phyloP scores from a whole-genome alignment of 768 basidiomycete species.

The Mycena amicta region DNA sequence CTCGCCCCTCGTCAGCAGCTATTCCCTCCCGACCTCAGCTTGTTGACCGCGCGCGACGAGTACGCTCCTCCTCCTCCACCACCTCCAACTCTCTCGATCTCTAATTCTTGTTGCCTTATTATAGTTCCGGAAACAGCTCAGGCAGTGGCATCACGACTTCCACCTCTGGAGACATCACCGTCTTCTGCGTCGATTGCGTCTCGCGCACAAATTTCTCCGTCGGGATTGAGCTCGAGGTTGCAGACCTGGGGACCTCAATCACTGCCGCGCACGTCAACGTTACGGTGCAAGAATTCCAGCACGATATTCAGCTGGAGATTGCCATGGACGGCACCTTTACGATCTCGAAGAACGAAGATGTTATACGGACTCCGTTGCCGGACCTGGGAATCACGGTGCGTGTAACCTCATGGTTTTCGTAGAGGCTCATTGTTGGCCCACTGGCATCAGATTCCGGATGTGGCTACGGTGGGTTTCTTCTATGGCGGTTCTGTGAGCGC shows the following conservation, averaged over 20 bases:
- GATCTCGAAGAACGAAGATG: background rate
- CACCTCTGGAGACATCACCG: background rate
- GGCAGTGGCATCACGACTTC: background rate
- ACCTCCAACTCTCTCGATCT: too few relatives aligned
- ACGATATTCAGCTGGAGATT: slow-evolving; percentile 12
- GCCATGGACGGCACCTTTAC: background rate
- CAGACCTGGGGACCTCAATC: background rate
- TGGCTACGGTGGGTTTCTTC: slow-evolving; percentile 6
- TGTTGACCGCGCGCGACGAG: background rate
- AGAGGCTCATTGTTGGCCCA: background rate
- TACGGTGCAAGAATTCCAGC: slow-evolving; percentile 8
- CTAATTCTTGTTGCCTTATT: background rate
- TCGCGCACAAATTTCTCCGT: slow-evolving; percentile 9
- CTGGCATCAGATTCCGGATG: background rate
- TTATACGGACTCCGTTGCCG: background rate
- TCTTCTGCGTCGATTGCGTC: slow-evolving; percentile 14
- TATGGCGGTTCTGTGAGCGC: slow-evolving; percentile 1
- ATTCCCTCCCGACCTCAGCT: background rate
- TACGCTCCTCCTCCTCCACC: background rate
- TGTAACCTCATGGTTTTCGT: background rate
- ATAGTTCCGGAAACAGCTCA: background rate
- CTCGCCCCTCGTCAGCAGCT: slow-evolving; percentile 5
- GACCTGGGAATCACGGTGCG: slow-evolving; percentile 3
- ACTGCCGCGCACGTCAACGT: slow-evolving; percentile 8
- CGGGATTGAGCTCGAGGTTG: slow-evolving; percentile 8